Base-by-base conservation (phyloP, 805 yeast species). In the Scheffersomyces amazonensis region DNA sequence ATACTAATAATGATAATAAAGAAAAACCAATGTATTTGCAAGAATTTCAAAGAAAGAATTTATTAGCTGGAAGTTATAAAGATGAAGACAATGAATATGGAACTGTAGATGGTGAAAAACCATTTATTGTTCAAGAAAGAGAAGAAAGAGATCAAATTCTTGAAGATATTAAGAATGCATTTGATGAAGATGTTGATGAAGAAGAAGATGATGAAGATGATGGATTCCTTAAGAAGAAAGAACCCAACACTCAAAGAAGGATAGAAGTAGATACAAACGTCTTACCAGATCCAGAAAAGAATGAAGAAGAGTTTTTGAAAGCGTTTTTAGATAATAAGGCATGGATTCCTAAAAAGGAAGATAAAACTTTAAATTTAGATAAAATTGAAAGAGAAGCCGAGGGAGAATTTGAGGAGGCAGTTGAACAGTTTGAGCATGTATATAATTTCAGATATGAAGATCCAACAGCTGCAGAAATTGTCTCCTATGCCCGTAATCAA, bases 371-470 rank as follows among this genome's bases (percentile, higher is more conserved):
- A 23, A 56, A 75, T 37, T 56, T 76, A 51, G 85, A 71, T 51
- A 66, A 61, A 43, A 64, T 71, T 12, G 76, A 73, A 53, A 60
- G 72, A 47, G 71, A 73, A 23, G 87, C 78, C 40, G 95, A 88
- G 50, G 91, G 83, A 34, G 93, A 86, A 39, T 90, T 90, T 54
- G 97, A 91, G 34, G 86, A 87, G 31, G 93, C 95, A 2, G 96
- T 85, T 5, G 99, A 93, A 51, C 70, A 79, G 53, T 89, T 87
- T 52, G 99, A 93, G 62, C 80, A 80, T 46, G 96, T 96, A 0
- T 91, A 90, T 65, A 93, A 93, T 55, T 91, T 91, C 73, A 77
- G 99, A 58, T 93, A 77, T 58, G 99, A 93, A 63, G 97, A 90
- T 53, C 89, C 96, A 12, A 79, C 81, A 47, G 76, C 96, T 5